A percentile compares a stretch with the other conserved stretches of the same genome.
Evolutionary conservation across 257 asterid genomes (phyloP).

Genomic region (Jacaranda copaia): DNA sequence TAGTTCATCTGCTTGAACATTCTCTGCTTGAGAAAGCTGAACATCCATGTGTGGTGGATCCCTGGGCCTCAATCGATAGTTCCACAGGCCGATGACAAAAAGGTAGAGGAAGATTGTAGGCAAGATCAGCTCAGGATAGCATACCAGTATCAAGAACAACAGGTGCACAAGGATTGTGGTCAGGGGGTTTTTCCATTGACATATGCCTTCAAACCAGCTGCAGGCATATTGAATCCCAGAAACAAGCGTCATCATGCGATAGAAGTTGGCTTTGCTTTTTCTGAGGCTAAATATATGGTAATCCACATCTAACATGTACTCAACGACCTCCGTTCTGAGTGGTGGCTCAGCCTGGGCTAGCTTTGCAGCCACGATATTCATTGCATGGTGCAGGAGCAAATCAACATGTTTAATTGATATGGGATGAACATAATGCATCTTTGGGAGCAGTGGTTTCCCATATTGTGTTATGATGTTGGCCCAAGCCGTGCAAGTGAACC

Average conservation of each 20-base stretch:
- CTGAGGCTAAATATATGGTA: slow-evolving; percentile 83
- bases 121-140: slow-evolving; percentile 80
- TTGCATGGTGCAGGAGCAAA: slow-evolving; percentile 84
- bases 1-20: slow-evolving; percentile 68
- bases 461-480: slow-evolving; percentile 80
- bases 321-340: slow-evolving; percentile 70
- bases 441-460: slow-evolving; percentile 90
- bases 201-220: slow-evolving; percentile 71
- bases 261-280: slow-evolving; percentile 88
- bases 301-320: slow-evolving; percentile 87
- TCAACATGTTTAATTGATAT: slow-evolving; percentile 84
- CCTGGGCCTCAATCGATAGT: slow-evolving; percentile 76
- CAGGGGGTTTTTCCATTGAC: slow-evolving; percentile 82
- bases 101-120: slow-evolving; percentile 91
- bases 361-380: slow-evolving; percentile 64
- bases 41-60: slow-evolving; percentile 91
- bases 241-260: slow-evolving; percentile 70
- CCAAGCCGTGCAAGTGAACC: slow-evolving; percentile 95
- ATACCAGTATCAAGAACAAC: slow-evolving; percentile 75
- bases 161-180: slow-evolving; percentile 81
- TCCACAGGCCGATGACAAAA: slow-evolving; percentile 87
- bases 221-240: slow-evolving; percentile 54
- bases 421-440: slow-evolving; percentile 86
- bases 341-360: slow-evolving; percentile 91
- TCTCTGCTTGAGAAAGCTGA: slow-evolving; percentile 81